Evolutionary conservation across 306 rosid genomes (phyloP).

Genomic region (Mucuna pruriens): DNA sequence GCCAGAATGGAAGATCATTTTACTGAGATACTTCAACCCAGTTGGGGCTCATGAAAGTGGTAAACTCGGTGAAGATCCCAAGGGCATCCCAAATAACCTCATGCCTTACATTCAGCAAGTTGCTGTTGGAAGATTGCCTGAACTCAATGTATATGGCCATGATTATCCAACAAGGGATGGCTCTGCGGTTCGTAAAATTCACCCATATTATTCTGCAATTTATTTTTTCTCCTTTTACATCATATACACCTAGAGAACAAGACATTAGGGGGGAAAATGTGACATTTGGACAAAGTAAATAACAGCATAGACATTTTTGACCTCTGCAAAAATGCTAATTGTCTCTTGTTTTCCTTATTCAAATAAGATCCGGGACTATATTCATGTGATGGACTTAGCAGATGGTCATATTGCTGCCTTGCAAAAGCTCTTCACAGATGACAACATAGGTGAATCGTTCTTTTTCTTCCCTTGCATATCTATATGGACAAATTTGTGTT

Average conservation of each 20-base stretch:
- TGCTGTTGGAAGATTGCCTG: slow-evolving; percentile 88
- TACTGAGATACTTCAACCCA: slow-evolving; percentile 93
- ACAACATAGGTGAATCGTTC: slow-evolving; percentile 60
- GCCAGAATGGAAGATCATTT: slow-evolving; percentile 81
- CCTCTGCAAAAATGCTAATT: slow-evolving; percentile 20
- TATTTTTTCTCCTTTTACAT: background rate
- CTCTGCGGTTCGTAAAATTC: slow-evolving; percentile 67
- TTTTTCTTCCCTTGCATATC: slow-evolving; percentile 14
- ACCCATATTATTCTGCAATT: background rate
- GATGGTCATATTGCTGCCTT: slow-evolving; percentile 98
- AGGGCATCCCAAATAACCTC: slow-evolving; percentile 91
- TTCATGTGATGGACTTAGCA: slow-evolving; percentile 99
- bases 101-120: slow-evolving; percentile 99
- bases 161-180: slow-evolving; percentile 95
- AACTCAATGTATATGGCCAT: slow-evolving; percentile 80
- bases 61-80: slow-evolving; percentile 91
- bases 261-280: background rate
- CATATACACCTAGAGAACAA: background rate
- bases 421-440: slow-evolving; percentile 70
- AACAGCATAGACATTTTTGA: background rate
- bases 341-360: background rate
- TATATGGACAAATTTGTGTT: background rate
- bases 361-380: slow-evolving; percentile 86
- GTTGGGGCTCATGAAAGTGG: slow-evolving; percentile 99
- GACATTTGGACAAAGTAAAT: background rate